Conservation (phyloP, 148 eudicot genomes). For the Spergularia marina region DNA sequence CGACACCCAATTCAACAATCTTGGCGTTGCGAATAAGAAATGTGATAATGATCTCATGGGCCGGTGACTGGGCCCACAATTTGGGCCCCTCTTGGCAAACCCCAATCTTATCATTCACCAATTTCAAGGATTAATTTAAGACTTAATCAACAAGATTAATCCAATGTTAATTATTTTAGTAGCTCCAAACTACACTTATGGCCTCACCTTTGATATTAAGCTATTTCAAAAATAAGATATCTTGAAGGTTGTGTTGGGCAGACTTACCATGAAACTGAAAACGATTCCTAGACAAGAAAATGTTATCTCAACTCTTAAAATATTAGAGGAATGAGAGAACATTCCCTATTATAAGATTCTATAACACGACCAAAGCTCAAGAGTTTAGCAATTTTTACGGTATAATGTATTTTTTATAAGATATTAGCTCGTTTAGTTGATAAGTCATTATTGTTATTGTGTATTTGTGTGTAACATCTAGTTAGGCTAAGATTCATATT, state of each 20-base stretch:
- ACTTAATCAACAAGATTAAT: slow-evolving; percentile 1
- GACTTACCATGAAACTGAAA: slow-evolving; percentile 12
- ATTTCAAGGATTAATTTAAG: slow-evolving; percentile 10
- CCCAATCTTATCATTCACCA: slow-evolving; percentile 20
- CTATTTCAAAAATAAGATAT: slow-evolving; percentile 12
- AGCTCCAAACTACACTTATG: background rate
- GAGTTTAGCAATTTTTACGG: background rate
- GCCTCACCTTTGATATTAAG: background rate
- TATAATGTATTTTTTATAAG: background rate
- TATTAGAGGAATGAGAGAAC: background rate
- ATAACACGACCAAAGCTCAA: background rate
- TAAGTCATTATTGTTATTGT: too few relatives aligned
- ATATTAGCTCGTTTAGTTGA: too few relatives aligned
- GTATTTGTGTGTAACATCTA: too few relatives aligned
- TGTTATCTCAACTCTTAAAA: slow-evolving; percentile 11
- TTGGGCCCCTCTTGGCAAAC: slow-evolving; percentile 14
- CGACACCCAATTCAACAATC: slow-evolving; percentile 16
- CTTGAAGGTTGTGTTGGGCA: slow-evolving; percentile 4
- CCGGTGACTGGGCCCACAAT: slow-evolving; percentile 32
- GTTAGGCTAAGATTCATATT: too few relatives aligned
- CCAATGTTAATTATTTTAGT: background rate
- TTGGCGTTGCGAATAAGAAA: slow-evolving; percentile 40
- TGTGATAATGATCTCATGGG: slow-evolving; percentile 43
- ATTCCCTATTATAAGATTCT: slow-evolving; percentile 25
- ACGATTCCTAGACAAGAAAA: slow-evolving; percentile 21